Base-by-base conservation (phyloP, 1,284 basidiomycete genomes). In the Trichosporon ovoides region DNA sequence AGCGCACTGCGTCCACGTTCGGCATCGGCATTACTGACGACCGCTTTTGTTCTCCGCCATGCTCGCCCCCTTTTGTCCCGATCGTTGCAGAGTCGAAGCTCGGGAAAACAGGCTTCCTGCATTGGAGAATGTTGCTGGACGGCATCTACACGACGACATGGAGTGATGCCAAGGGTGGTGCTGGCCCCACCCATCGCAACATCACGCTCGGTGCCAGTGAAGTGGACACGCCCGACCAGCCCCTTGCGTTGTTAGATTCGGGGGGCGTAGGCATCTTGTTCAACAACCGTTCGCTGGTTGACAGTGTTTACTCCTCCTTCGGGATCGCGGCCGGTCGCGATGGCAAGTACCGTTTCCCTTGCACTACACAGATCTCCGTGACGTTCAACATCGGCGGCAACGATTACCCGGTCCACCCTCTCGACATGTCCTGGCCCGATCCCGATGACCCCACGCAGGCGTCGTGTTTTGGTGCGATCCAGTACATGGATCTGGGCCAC, bases 371-470 rank as follows among this genome's bases (percentile, higher is more conserved):
- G 36, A 24, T 78, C n/a, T 52, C 73, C 1, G 49, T 75, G n/a
- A 63, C 70, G 3, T 72, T 78, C 61, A 71, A 57, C 16, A 70
- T 78, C 49, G 70, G 66, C 24, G 68, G 70, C 0, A 48, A 63
- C 34, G 58, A 63, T 35, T 70, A 67, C 55, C 67, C 74, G 5
- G 65, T 73, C 7, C 76, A 78, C 53, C 76, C 76, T 10, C 68
- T 78, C 22, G 76, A 78, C 54, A 73, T 77, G 73, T 69, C 68
- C 2, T 72, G 71, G 65, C 56, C 70, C 16, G 70, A 75, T 51
- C 66, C 72, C 0, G 51, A 56, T 16, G 73, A 74, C 51, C 52
- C 64, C 0, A 66, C 66, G 36, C 69, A 69, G 53, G 56, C 59
- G 18, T 70, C 65, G 11, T 78, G 76, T 38, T 66, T 75, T 24